Evolutionary conservation across 2,329 filamentous ascomycete species (phyloP), one percentile per base, ranked within the genome.

Genomic region (Aspergillus sp.): DNA sequence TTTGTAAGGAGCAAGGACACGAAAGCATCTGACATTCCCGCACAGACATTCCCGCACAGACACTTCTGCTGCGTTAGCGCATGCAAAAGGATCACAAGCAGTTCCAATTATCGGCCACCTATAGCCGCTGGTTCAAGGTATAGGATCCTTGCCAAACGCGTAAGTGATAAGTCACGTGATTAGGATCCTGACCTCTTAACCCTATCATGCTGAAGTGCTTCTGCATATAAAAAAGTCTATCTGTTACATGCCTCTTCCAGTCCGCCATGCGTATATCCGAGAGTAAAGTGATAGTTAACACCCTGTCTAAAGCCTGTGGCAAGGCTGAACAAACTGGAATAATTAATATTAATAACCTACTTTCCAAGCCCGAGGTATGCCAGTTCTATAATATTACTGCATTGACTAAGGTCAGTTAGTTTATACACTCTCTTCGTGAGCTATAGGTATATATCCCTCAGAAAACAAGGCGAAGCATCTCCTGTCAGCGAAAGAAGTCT

Each of bases 251-350:
- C 24, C 45, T 27, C 45, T 47, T 30, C 20, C 45, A 47, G 45
- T 47, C 34, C 48, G 19, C 34, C 9, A 51, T 51, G 48, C 48
- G 34, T 13, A 15, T 40, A 51, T 51, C 48, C 9, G 34, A 51
- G 48, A 51, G 48, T 20, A 40, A 33, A 51, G 33, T 27, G 20
- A 51, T 51, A 41, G 34, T 41, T 17, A 24, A 51, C 11, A 22
- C 34, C 20, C 34, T 51, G 48, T 40, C 48, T 37, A 37, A 51
- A 40, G 48, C 48, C 13, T 51, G 48, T 39, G 19, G 19, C 17
- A 51, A 51, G 34, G 48, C 48, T 51, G 48, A 51, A 22, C 19
- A 51, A 41, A 51, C 33, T 51, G 48, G 34, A 51, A 40, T 51
- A 51, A 41, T 51, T 42, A 37, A 51, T 15, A 20, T 51, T 27